A percentile compares a stretch with the other conserved stretches of the same genome.
These are phyloP conservation scores for Candida cerambycidarum DNA, from an alignment of 805 yeast species.

Conservation along the genomic window DNA sequence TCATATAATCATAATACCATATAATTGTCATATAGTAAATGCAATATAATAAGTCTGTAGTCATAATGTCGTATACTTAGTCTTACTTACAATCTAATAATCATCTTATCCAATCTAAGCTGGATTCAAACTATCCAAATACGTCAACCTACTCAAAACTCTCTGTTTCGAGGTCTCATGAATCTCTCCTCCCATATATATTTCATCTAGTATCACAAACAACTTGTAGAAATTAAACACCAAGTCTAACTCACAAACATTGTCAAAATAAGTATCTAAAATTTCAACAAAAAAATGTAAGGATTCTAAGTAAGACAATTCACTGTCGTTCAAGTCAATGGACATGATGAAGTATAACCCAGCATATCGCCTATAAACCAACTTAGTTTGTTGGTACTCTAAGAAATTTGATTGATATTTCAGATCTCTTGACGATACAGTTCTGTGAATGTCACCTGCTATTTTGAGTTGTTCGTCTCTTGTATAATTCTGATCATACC, in stretches of 20 bases:
- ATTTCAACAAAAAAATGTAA: slow-evolving; percentile 88
- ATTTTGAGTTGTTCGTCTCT: slow-evolving; percentile 32
- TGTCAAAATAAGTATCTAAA: slow-evolving; percentile 80
- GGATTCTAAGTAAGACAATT: slow-evolving; percentile 76
- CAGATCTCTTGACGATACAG: slow-evolving; percentile 80
- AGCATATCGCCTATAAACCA: slow-evolving; percentile 88
- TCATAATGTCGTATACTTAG: no score
- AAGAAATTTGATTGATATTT: slow-evolving; percentile 81
- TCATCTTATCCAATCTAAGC: no score
- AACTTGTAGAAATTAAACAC: slow-evolving; percentile 89
- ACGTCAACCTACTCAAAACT: slow-evolving; percentile 62
- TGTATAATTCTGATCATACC: slow-evolving; percentile 50
- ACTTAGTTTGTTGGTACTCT: slow-evolving; percentile 55
- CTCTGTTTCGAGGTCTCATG: slow-evolving; percentile 77
- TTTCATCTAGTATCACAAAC: slow-evolving; percentile 79
- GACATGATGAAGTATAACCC: slow-evolving; percentile 88
- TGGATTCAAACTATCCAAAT: slow-evolving; percentile 44
- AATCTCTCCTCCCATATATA: slow-evolving; percentile 87
- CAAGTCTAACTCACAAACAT: slow-evolving; percentile 90
- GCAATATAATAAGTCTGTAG: no score
- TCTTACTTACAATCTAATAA: no score
- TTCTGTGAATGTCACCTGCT: slow-evolving; percentile 68
- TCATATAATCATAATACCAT: not conserved
- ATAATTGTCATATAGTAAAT: no score
- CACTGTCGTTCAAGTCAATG: slow-evolving; percentile 77